These are phyloP conservation scores for Lentinula lateritia DNA, from an alignment of 768 basidiomycete species.

Conservation along the genomic window DNA sequence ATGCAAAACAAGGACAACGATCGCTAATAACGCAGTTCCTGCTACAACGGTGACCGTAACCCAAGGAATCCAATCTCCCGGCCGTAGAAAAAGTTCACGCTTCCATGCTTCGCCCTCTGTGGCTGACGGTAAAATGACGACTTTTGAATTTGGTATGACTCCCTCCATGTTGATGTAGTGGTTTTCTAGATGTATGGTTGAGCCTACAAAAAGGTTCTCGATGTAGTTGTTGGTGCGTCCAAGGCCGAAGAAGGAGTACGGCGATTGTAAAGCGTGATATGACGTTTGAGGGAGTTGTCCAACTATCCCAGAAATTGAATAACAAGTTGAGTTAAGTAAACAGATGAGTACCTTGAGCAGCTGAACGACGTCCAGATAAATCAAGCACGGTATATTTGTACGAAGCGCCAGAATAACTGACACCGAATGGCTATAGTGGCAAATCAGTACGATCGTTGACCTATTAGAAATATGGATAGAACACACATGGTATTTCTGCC, in stretches of 20 bases:
- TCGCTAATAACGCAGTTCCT: conserved; percentile 65
- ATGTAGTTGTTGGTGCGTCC: conserved; percentile 99
- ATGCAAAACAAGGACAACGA: conserved; percentile 84
- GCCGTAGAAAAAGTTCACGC: conserved; percentile 83
- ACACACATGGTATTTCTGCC: conserved; percentile 67
- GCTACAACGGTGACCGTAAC: conserved; percentile 85
- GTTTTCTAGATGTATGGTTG: conserved; percentile 63
- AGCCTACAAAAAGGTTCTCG: conserved; percentile 95
- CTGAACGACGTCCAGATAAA: conserved; percentile 80
- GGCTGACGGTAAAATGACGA: conserved; percentile 82
- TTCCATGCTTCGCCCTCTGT: conserved; percentile 66
- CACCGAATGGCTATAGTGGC: conserved; percentile 73
- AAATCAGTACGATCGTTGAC: background rate
- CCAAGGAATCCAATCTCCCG: conserved; percentile 97
- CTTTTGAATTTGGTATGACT: conserved; percentile 94
- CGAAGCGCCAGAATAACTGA: conserved; percentile 90
- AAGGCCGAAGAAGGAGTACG: conserved; percentile 94
- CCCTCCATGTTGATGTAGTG: conserved; percentile 95
- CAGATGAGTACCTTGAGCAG: conserved; percentile 70
- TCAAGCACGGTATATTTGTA: conserved; percentile 98
- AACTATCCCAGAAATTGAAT: conserved; percentile 39
- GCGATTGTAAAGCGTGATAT: conserved; percentile 85
- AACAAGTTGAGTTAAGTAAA: background rate
- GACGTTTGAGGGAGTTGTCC: conserved; percentile 91
- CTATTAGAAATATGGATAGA: conserved; percentile 4